Percentiles rank a stretch among this genome's conserved stretches.
phyloP scores from a whole-genome alignment of 371 early-diverging fungal genomes.

The Neoconidiobolus thromboides region DNA sequence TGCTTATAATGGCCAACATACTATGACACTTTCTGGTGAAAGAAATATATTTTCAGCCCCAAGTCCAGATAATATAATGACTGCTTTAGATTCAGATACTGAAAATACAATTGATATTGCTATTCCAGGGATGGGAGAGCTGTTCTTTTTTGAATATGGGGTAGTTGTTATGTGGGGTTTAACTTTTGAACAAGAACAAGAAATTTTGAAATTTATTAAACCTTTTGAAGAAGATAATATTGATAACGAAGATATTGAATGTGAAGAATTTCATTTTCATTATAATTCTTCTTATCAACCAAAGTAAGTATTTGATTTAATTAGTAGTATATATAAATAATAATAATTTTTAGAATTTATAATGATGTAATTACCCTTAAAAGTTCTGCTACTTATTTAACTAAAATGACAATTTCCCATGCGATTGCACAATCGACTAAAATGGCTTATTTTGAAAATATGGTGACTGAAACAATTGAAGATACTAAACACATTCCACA shows the following conservation, averaged over 20 bases:
- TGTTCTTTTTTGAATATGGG: slow-evolving; percentile 83
- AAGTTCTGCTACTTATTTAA: slow-evolving; percentile 52
- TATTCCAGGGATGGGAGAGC: slow-evolving; percentile 39
- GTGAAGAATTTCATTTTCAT: slow-evolving; percentile 83
- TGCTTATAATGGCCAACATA: neutral
- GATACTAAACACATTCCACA: slow-evolving; percentile 70
- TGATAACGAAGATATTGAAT: slow-evolving; percentile 54
- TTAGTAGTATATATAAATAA: neutral
- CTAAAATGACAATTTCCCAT: slow-evolving; percentile 67
- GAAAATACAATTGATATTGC: slow-evolving; percentile 7
- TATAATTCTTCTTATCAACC: slow-evolving; percentile 59
- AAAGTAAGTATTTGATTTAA: slow-evolving; percentile 22
- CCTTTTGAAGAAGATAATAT: slow-evolving; percentile 42
- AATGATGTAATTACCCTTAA: slow-evolving; percentile 44
- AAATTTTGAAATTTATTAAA: slow-evolving; percentile 50
- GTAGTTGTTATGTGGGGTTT: slow-evolving; percentile 93
- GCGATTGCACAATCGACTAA: slow-evolving; percentile 78
- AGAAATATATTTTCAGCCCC: neutral
- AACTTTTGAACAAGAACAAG: slow-evolving; percentile 59
- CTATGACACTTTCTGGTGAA: neutral
- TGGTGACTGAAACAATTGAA: slow-evolving; percentile 66
- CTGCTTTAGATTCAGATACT: slow-evolving; percentile 6
- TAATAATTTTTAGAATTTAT: slow-evolving; percentile 15
- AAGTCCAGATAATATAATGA: neutral
- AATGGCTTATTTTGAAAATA: slow-evolving; percentile 58